phyloP scores from a whole-genome alignment of 2,329 filamentous ascomycete species.

The Paraconiothyrium brasiliense region DNA sequence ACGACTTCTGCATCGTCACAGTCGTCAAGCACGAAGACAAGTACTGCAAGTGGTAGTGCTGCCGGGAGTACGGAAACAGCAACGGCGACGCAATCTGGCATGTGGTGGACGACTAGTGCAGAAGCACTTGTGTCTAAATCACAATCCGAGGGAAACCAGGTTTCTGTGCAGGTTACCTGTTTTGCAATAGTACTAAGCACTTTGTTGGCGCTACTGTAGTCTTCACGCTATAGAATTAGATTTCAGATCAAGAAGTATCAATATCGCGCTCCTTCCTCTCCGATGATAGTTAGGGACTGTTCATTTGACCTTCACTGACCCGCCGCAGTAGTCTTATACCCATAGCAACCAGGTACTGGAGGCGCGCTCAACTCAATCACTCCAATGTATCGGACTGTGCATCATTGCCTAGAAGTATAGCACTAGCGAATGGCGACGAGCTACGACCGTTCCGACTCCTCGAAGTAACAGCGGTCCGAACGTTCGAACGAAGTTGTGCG shows the following conservation, averaged over 20 bases:
- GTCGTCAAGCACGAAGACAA: background rate
- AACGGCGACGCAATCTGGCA: background rate
- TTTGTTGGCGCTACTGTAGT: background rate
- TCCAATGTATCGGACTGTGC: background rate
- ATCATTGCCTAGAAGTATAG: background rate
- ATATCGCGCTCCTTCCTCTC: background rate
- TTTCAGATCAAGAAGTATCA: too few species aligned
- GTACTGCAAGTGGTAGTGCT: background rate
- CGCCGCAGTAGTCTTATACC: background rate
- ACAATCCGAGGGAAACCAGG: background rate
- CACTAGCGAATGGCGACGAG: too few species aligned
- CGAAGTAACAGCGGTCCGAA: background rate
- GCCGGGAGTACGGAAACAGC: background rate
- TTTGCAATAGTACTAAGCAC: background rate
- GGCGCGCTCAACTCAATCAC: background rate
- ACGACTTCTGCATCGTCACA: background rate
- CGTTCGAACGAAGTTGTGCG: background rate
- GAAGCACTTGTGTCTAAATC: background rate
- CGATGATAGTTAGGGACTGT: background rate
- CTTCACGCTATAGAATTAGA: background rate
- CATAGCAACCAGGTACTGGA: background rate
- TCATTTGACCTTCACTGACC: background rate
- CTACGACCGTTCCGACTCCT: background rate
- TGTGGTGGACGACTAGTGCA: conserved; percentile 1
- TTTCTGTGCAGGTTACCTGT: background rate